Base-by-base conservation (phyloP, 2,329 filamentous ascomycete species). In the Exophiala sp. region DNA sequence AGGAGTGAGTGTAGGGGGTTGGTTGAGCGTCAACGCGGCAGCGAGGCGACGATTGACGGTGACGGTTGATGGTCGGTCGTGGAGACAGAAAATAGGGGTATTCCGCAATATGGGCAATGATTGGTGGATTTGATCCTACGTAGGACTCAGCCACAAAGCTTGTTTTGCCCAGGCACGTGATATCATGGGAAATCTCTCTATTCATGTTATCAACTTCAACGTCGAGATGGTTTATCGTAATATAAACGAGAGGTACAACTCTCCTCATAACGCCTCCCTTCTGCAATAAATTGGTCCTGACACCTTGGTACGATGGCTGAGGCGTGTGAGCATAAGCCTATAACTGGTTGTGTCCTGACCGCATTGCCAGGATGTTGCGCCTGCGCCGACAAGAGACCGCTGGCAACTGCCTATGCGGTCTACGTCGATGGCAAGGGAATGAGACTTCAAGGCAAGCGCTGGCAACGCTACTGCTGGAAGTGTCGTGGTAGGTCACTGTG, bases 391-490 rank as follows among this genome's bases (percentile, higher is more conserved):
- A 58, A 55, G 23, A 42, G 59, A 29, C 55, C 57, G 13, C 24
- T 51, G 40, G 58, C 58, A 23, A 52, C 54, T 55, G 53, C 58
- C 11, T 61, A 61, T 47, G 53, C 59, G 23, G 40, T 52, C 10
- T 61, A 61, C 32, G 51, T 61, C 38, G 59, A 61, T 35, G 59
- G 59, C 14, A 34, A 57, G 32, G 59, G 59, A 22, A 58, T 61
- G 54, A 53, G 44, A 37, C 37, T 56, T 24, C 46, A 50, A 40
- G 59, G 59, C 39, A 56, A 48, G 53, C 52, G 59, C 46, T 61
- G 57, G 57, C 43, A 55, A 34, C 50, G 51, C 18, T 61, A 61
- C 40, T 61, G 59, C 52, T 59, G 58, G 52, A 58, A 53, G 46
- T 61, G 59, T 46, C 54, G 55, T 43, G 59, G 58, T 60, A 56